phyloP scores from a whole-genome alignment of 805 yeast species.

The Wickerhamiella brachini region DNA sequence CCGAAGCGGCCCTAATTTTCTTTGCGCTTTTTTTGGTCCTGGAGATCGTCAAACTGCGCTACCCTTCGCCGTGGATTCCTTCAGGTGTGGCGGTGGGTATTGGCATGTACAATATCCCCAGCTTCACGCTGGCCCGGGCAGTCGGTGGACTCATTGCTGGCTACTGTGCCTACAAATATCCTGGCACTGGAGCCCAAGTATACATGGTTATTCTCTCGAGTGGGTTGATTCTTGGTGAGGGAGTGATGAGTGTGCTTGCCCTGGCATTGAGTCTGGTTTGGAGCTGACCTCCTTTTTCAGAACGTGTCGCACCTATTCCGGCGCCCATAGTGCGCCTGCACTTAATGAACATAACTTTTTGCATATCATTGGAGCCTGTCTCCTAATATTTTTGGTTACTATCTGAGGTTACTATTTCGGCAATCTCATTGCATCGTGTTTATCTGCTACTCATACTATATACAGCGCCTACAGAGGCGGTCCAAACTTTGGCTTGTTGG shows the following conservation, averaged over 20 bases:
- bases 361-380: neutral
- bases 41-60: conserved; percentile 31
- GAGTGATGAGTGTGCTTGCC: conserved; percentile 68
- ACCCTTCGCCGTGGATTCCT: conserved; percentile 42
- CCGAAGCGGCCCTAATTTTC: conserved; percentile 52
- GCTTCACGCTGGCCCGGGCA: conserved; percentile 86
- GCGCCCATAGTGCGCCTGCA: too few relatives aligned
- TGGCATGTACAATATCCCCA: conserved; percentile 88
- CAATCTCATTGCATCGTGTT: too few relatives aligned
- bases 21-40: conserved; percentile 54
- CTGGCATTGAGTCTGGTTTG: conserved; percentile 33
- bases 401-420: neutral
- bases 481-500: neutral
- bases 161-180: conserved; percentile 26
- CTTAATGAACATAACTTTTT: neutral
- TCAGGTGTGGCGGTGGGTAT: conserved; percentile 96
- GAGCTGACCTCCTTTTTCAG: neutral
- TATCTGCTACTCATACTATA: conserved; percentile 1
- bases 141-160: conserved; percentile 68
- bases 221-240: conserved; percentile 90
- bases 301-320: too few relatives aligned
- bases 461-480: neutral
- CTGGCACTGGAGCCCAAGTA: conserved; percentile 38
- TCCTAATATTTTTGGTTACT: too few relatives aligned
- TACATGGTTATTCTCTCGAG: conserved; percentile 77